phyloP scores from a whole-genome alignment of 148 eudicot genomes.

The Rhododendron henanense region DNA sequence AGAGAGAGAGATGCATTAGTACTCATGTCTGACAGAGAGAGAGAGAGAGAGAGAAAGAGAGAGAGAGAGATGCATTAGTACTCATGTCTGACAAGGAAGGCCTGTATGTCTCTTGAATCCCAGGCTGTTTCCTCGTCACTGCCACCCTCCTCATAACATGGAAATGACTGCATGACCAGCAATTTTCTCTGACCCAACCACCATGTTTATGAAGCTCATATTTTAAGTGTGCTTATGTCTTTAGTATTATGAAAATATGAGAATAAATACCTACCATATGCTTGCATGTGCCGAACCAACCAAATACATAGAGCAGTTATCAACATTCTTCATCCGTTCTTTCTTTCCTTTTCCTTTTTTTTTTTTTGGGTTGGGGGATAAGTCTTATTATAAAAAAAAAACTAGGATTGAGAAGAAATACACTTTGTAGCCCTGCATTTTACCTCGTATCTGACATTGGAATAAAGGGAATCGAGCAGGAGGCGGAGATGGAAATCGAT shows the following conservation, averaged over 20 bases:
- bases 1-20: no score
- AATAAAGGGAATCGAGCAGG: neutral
- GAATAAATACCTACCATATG: neutral
- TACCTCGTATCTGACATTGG: neutral
- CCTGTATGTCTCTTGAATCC: neutral
- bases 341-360: neutral
- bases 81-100: neutral
- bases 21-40: no score
- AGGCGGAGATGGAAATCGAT: neutral
- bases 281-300: constrained; percentile 2
- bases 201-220: neutral
- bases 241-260: neutral
- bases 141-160: neutral
- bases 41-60: no score
- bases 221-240: neutral
- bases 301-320: neutral
- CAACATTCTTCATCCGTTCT: neutral
- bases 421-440: neutral
- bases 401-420: neutral
- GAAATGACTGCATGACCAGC: neutral
- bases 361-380: neutral
- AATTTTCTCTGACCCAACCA: neutral
- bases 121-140: neutral
- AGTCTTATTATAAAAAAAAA: neutral
- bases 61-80: no score